A percentile compares a stretch with the other conserved stretches of the same genome.
These are phyloP conservation scores for Pseudonectria foliicola DNA, from an alignment of 2,329 filamentous ascomycete species.

Conservation along the genomic window DNA sequence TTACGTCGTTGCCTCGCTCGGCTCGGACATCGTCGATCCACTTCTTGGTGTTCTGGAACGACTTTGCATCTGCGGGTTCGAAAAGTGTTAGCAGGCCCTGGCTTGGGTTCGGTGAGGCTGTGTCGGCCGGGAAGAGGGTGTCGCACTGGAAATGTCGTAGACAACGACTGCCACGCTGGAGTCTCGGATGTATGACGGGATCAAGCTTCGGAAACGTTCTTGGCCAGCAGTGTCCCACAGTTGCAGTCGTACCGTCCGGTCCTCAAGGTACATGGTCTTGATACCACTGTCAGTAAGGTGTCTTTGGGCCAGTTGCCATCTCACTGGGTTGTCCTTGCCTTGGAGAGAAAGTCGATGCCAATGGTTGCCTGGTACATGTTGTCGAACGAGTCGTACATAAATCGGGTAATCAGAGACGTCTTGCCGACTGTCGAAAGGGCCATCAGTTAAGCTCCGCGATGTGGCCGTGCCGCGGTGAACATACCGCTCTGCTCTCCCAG, in stretches of 20 bases:
- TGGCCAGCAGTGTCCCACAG: constrained; percentile 98
- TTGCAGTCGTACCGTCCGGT: constrained; percentile 93
- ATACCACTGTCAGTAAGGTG: constrained; percentile 10
- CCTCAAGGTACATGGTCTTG: constrained; percentile 97
- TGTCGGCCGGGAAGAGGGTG: constrained; percentile 5
- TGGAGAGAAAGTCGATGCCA: constrained; percentile 97
- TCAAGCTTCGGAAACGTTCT: constrained; percentile 92
- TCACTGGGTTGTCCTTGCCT: constrained; percentile 48
- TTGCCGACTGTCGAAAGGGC: constrained; percentile 68
- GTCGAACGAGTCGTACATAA: constrained; percentile 99
- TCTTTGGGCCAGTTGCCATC: constrained; percentile 1
- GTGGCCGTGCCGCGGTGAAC: constrained; percentile 24
- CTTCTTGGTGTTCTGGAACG: constrained; percentile 97
- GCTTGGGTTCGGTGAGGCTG: constrained; percentile 5
- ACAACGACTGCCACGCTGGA: constrained; percentile 97
- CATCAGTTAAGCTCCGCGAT: constrained; percentile 18
- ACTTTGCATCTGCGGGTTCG: constrained; percentile 64
- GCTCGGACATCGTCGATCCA: constrained; percentile 98
- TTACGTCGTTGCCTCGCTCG: constrained; percentile 95
- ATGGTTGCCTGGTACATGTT: constrained; percentile 99
- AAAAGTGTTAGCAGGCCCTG: constrained; percentile 12
- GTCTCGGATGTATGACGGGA: constrained; percentile 97
- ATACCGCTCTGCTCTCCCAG: constrained; percentile 97
- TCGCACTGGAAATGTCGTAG: constrained; percentile 86
- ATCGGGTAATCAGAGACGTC: constrained; percentile 95